Conservation (phyloP, 2,329 filamentous ascomycete genomes). For the Hypoxylon sp. region DNA sequence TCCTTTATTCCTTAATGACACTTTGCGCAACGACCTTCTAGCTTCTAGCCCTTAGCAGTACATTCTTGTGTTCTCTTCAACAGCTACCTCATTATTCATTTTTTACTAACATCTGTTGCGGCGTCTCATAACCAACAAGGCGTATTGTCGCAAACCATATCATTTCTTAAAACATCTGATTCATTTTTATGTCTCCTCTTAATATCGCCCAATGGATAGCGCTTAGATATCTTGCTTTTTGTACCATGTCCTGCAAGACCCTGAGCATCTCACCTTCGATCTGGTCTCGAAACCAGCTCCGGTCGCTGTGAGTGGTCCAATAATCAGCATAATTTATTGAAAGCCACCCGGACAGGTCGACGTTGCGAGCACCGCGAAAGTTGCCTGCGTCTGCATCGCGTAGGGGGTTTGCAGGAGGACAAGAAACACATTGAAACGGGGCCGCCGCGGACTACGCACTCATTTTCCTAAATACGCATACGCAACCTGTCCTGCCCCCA, state of each 20-base stretch:
- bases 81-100: background rate
- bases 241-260: constrained; percentile 35
- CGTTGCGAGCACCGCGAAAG: constrained; percentile 27
- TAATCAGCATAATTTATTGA: constrained; percentile 28
- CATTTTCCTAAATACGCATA: constrained; percentile 22
- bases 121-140: constrained; percentile 12
- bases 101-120: background rate
- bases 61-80: background rate
- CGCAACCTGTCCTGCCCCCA: constrained; percentile 27
- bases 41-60: background rate
- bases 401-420: constrained; percentile 38
- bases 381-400: constrained; percentile 39
- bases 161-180: constrained; percentile 17
- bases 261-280: constrained; percentile 35
- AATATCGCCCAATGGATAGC: constrained; percentile 30
- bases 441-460: constrained; percentile 21
- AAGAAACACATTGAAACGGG: constrained; percentile 20
- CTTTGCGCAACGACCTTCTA: constrained; percentile 1
- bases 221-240: constrained; percentile 31
- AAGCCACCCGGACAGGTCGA: constrained; percentile 21
- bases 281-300: constrained; percentile 32
- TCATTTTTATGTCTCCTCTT: constrained; percentile 19
- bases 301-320: constrained; percentile 42
- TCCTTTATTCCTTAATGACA: constrained; percentile 9
- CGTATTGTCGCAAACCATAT: constrained; percentile 30